Base-by-base conservation (phyloP, 306 rosid genomes). In the Lablab purpureus region DNA sequence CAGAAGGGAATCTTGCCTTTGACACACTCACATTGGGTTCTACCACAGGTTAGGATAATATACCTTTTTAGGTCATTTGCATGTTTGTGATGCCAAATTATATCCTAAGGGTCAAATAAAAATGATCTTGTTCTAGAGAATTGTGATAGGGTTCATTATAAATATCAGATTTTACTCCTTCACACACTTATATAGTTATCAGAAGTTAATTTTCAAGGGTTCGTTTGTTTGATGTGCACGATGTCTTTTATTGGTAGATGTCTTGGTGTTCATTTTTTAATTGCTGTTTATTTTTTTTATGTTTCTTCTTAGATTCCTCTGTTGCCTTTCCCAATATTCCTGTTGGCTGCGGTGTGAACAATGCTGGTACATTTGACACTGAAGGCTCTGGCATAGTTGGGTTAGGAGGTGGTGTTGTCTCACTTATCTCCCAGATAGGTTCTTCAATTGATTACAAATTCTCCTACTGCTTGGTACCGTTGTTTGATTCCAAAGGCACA, bases 1-100 rank as follows among this genome's bases (percentile, higher is more conserved):
- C 71, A 1, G 4, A 37, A 66, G 71, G 71, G 21, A 66, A 1
- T 66, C 51, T 66, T 66, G 71, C 71, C 4, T 66, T 66, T 19
- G 71, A 66, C 18, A 66, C 71, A 37, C 13, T 66, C 51, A 66
- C 71, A 1, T 66, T 66, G 43, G 51, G 11, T 17, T 66, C 71
- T 66, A 19, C 32, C 11, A 19, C 28, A 40, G 71, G 71, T 66
- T 37, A 32, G 1, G 1, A 1, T 1, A 34, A 37, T 37, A 18
- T 0, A 19, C 51, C 8, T n/a, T 64, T 0, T 3, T 18, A 0
- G 1, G 6, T 8, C 46, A 15, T 62, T 28, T 62, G 67, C 69
- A 32, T 65, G 49, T 65, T 34, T n/a, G 3, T 64, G 12, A 40
- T 8, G 2, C 41, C 41, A 34, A 34, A 1, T 1, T 13, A 3